Evolutionary conservation across 148 eudicot species (phyloP), one percentile per base, ranked within the genome.

Genomic region (Salicornia ramosissima): DNA sequence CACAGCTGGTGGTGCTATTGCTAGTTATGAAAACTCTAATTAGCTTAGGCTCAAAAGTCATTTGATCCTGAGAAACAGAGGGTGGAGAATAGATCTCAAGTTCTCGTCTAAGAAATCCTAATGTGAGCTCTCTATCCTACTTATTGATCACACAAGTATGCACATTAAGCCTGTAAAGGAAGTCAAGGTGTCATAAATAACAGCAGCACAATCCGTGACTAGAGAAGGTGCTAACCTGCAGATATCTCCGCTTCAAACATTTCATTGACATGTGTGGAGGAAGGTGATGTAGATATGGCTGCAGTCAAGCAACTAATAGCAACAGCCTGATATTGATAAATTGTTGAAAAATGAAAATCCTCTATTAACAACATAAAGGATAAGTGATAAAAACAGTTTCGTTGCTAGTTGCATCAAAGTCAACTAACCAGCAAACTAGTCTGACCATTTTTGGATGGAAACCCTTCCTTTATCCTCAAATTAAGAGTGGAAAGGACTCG

Each of bases 231-330:
- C 85, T 74, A 69, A 90, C 98, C 96, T 87, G 75, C 53, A 26
- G 83, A 79, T 70, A 87, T 69, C 78, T 94, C 99, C 60, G 80
- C 84, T 71, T 80, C 78, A 72, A 91, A 84, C 85, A 91, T 78
- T 69, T 81, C 80, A 30, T 72, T 85, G 47, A 95, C 91, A 62
- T 73, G 74, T 39, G 74, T 72, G 18, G 96, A 95, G 68, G 96
- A 69, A 30, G 98, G 98, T 30, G 96, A 82, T 26, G 84, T 80
- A 62, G 99, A 95, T 65, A 91, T 59, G 73, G 96, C 96, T 31
- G 81, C 80, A 47, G 90, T 81, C 80, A 91, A 79, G 85, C 93
- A 95, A 85, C 77, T 84, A 70, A 91, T 71, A 72, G 89, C 88
- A 68, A 77, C 65, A 63, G 84, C 94, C 97, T 91, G 92, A 43